phyloP scores from a whole-genome alignment of 345 rosid species.

The Capsella bursapastoris region DNA sequence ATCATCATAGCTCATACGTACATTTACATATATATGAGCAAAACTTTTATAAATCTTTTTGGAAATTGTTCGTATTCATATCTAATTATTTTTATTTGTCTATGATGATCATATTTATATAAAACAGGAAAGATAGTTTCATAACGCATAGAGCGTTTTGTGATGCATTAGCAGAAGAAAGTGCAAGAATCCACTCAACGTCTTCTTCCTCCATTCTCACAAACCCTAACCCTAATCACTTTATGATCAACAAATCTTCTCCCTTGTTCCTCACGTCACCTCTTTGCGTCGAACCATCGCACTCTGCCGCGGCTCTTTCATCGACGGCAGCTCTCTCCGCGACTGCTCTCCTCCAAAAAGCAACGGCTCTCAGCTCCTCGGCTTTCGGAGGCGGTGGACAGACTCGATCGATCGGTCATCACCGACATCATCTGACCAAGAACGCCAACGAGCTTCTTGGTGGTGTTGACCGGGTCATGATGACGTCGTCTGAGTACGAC shows the following conservation, averaged over 20 bases:
- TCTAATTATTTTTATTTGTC: not conserved
- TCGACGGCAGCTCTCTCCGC: slow-evolving; percentile 62
- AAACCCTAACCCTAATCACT: slow-evolving; percentile 53
- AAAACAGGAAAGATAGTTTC: slow-evolving; percentile 79
- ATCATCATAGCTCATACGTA: slow-evolving; percentile 7
- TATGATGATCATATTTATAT: not conserved
- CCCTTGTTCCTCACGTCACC: slow-evolving; percentile 43
- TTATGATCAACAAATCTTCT: slow-evolving; percentile 14
- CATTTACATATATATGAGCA: not conserved
- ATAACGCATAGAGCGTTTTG: slow-evolving; percentile 92
- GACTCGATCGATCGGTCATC: slow-evolving; percentile 49
- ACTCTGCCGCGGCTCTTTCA: slow-evolving; percentile 45
- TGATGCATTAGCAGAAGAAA: slow-evolving; percentile 85
- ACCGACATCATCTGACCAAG: slow-evolving; percentile 29
- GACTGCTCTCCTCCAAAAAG: slow-evolving; percentile 94
- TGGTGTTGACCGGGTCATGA: slow-evolving; percentile 32
- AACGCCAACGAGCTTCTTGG: slow-evolving; percentile 38
- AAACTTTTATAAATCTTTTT: no score
- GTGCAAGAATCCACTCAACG: slow-evolving; percentile 56
- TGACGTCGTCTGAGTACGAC: slow-evolving; percentile 42
- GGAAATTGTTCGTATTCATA: not conserved
- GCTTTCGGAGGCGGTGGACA: slow-evolving; percentile 38
- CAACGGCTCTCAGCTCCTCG: slow-evolving; percentile 58
- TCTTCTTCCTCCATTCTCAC: slow-evolving; percentile 35
- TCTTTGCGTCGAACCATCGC: slow-evolving; percentile 39